Conservation (phyloP, 768 basidiomycete genomes). For the Boletus vermiculosoides region DNA sequence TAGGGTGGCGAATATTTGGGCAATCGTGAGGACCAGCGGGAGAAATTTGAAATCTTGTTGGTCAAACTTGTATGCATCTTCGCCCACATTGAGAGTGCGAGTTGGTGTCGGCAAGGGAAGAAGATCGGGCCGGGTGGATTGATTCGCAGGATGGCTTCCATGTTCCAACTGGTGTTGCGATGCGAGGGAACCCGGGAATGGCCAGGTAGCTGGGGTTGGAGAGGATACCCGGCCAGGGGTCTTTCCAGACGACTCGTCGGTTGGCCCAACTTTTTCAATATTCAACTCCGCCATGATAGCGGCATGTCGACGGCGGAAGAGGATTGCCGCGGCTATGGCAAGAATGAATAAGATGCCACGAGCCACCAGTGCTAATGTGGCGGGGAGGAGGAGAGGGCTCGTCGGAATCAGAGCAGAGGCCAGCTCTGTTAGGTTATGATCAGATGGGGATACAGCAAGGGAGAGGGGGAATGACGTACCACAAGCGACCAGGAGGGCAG, state of each 20-base stretch:
- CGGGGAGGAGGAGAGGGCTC: constrained; percentile 26
- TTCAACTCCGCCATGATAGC: neutral
- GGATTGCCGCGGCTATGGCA: constrained; percentile 7
- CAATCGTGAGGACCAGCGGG: constrained; percentile 13
- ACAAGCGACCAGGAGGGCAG: constrained; percentile 24
- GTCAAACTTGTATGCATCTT: neutral
- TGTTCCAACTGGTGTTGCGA: constrained; percentile 2
- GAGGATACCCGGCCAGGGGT: constrained; percentile 25
- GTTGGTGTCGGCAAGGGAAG: constrained; percentile 3
- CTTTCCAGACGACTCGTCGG: constrained; percentile 2
- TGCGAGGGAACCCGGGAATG: constrained; percentile 32
- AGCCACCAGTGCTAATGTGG: constrained; percentile 23
- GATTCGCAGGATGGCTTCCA: neutral
- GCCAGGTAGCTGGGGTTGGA: constrained; percentile 33
- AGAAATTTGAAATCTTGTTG: neutral
- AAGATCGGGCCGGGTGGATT: neutral
- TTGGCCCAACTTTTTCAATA: constrained; percentile 16
- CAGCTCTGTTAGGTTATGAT: constrained; percentile 17
- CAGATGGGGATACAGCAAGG: neutral
- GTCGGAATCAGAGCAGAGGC: constrained; percentile 25
- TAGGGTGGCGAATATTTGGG: constrained; percentile 25
- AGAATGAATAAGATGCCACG: constrained; percentile 21
- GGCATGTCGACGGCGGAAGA: constrained; percentile 2
- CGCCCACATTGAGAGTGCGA: neutral
- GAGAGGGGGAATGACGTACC: constrained; percentile 19